phyloP scores from a whole-genome alignment of 1,284 basidiomycete species.

The Austropuccinia psidii region DNA sequence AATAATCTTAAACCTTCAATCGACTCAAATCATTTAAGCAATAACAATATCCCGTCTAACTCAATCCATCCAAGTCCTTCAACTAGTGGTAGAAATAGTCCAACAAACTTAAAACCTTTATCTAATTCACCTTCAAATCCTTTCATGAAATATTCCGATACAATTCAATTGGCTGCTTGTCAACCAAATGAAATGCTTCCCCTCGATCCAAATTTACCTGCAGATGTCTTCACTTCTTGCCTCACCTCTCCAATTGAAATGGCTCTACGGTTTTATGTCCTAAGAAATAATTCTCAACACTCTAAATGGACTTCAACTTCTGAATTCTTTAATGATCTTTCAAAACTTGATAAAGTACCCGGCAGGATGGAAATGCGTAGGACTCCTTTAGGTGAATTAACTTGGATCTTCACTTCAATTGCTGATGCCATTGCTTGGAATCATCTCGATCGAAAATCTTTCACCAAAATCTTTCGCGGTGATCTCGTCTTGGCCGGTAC shows the following conservation, averaged over 20 bases:
- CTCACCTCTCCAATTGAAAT: slow-evolving; percentile 36
- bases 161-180: slow-evolving; percentile 36
- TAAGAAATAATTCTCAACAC: slow-evolving; percentile 14
- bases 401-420: slow-evolving; percentile 37
- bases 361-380: slow-evolving; percentile 34
- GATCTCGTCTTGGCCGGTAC: slow-evolving; percentile 24
- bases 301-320: slow-evolving; percentile 29
- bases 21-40: not conserved
- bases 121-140: not conserved
- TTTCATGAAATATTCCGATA: not conserved
- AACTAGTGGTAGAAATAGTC: too few relatives aligned
- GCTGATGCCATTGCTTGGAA: slow-evolving; percentile 37
- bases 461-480: slow-evolving; percentile 36
- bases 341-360: slow-evolving; percentile 26
- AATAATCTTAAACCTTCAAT: not conserved
- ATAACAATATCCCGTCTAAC: not conserved
- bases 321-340: slow-evolving; percentile 21
- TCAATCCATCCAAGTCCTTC: not conserved
- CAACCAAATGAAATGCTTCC: slow-evolving; percentile 32
- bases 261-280: slow-evolving; percentile 33
- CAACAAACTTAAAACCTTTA: too few relatives aligned
- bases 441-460: slow-evolving; percentile 30
- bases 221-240: slow-evolving; percentile 34
- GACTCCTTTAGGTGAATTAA: slow-evolving; percentile 35
- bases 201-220: slow-evolving; percentile 28